A percentile compares a stretch with the other conserved stretches of the same genome.
Evolutionary conservation across 2,329 filamentous ascomycete species (phyloP).

Genomic region (Pseudopithomyces maydicus): DNA sequence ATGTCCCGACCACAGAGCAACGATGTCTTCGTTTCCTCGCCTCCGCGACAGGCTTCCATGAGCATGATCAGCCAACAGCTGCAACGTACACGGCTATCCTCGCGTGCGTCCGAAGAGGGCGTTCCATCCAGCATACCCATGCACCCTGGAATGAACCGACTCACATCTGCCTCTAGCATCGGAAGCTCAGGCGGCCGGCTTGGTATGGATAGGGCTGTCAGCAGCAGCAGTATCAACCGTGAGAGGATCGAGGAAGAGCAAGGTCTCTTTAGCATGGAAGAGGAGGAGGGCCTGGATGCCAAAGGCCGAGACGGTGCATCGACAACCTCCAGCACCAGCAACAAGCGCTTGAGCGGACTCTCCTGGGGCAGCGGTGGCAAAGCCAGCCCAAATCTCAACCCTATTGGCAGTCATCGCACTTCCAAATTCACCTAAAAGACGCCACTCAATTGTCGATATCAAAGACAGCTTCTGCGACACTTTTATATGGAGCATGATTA

Average conservation of each 20-base stretch:
- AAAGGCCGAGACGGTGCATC: conserved; percentile 41
- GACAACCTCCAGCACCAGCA: conserved; percentile 39
- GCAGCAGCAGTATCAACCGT: conserved; percentile 46
- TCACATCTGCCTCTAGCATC: conserved; percentile 40
- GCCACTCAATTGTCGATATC: not conserved
- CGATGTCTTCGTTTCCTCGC: conserved; percentile 59
- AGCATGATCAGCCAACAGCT: conserved; percentile 66
- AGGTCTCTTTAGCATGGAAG: conserved; percentile 50
- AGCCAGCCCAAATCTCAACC: conserved; percentile 39
- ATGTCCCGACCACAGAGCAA: conserved; percentile 54
- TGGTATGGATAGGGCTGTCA: conserved; percentile 45
- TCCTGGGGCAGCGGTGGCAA: conserved; percentile 45
- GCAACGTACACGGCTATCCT: conserved; percentile 50
- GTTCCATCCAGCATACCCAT: conserved; percentile 30
- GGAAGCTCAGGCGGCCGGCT: conserved; percentile 36
- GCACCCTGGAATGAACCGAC: conserved; percentile 71
- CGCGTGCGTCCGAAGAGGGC: conserved; percentile 35
- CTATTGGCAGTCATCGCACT: conserved; percentile 38
- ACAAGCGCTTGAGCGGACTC: conserved; percentile 43
- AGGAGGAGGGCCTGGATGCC: conserved; percentile 42
- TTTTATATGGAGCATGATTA: not conserved
- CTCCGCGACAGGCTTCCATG: conserved; percentile 62
- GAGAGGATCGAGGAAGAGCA: conserved; percentile 50
- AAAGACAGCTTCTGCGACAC: not conserved
- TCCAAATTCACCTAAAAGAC: conserved; percentile 20